Percentiles rank a stretch among this genome's conserved stretches.
phyloP scores from a whole-genome alignment of 352 stramenopile genomes.

The Pythium coloratum region DNA sequence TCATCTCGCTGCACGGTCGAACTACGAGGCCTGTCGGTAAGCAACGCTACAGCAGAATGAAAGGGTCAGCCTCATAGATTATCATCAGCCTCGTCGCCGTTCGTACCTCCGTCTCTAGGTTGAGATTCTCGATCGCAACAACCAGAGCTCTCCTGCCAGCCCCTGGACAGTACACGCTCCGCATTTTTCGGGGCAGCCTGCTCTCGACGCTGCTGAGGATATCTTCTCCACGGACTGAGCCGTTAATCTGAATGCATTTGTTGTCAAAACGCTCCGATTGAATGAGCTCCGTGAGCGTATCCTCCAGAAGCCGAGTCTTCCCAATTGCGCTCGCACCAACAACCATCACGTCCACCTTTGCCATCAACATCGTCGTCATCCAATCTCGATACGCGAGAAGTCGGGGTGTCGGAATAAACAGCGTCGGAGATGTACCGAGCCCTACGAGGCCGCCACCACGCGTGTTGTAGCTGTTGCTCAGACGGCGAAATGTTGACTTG shows the following conservation, averaged over 20 bases:
- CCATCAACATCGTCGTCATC: constrained; percentile 36
- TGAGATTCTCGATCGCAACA: constrained; percentile 60
- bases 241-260: constrained; percentile 37
- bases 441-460: constrained; percentile 1
- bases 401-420: constrained; percentile 51
- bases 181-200: constrained; percentile 50
- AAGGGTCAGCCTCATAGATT: not conserved
- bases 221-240: constrained; percentile 24
- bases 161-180: constrained; percentile 52
- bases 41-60: not conserved
- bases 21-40: not conserved
- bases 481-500: constrained; percentile 9
- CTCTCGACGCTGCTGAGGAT: constrained; percentile 44
- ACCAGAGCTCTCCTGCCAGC: constrained; percentile 46
- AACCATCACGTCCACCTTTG: constrained; percentile 50
- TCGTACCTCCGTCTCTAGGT: constrained; percentile 50
- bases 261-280: constrained; percentile 37
- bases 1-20: constrained; percentile 46
- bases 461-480: constrained; percentile 1
- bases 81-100: not conserved
- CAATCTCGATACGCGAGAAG: constrained; percentile 36
- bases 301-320: constrained; percentile 49
- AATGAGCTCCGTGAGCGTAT: constrained; percentile 36
- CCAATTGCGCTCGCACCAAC: constrained; percentile 49
- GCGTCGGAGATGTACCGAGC: constrained; percentile 19